Evolutionary conservation across 2,329 filamentous ascomycete genomes (phyloP), one percentile per base, ranked within the genome.

Genomic region (Pseudocercospora eumusae): DNA sequence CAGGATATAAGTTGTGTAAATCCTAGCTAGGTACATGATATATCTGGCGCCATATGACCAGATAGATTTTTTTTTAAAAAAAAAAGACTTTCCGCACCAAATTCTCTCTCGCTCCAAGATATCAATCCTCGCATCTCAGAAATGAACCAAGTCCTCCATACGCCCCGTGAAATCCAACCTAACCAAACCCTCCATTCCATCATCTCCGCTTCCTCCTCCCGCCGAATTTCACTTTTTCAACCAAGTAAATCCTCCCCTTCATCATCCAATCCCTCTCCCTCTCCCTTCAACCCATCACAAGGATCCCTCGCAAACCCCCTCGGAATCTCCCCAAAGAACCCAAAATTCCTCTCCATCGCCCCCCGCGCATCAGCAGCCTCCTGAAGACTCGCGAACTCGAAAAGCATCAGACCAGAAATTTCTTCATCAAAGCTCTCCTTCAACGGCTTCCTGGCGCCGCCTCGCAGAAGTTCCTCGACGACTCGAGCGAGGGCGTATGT

Each of bases 321-420:
- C 20, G 20, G 20, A 7, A 61, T 50, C 15, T 33, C 23, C 18
- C 33, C 28, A n/a, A 64, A 64, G 55, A 58, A 59, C 0, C 15
- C 20, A 21, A 33, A 28, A 15, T 59, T 55, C 21, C 31, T 57
- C 15, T 11, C 9, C 7, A 64, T 36, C 6, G 28, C 59, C 8
- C 44, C 15, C 8, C 40, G 45, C 6, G 62, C 62, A 6, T n/a
- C 23, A 25, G 54, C 45, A 28, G 62, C 62, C 27, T 62, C 60
- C 18, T 23, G 15, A 11, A 64, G 47, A 18, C 62, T 59, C 25
- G 62, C 62, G 47, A 59, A 64, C 49, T 64, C 56, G 27, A 64
- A 57, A 1, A 36, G 36, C 23, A 64, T 56, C 15, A 58, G 23
- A 0, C 55, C 62, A 1, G 47, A 27, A 8, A 28, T 44, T 11